Evolutionary conservation across 2,329 filamentous ascomycete genomes (phyloP).

Genomic region (Claviceps fusiformis): DNA sequence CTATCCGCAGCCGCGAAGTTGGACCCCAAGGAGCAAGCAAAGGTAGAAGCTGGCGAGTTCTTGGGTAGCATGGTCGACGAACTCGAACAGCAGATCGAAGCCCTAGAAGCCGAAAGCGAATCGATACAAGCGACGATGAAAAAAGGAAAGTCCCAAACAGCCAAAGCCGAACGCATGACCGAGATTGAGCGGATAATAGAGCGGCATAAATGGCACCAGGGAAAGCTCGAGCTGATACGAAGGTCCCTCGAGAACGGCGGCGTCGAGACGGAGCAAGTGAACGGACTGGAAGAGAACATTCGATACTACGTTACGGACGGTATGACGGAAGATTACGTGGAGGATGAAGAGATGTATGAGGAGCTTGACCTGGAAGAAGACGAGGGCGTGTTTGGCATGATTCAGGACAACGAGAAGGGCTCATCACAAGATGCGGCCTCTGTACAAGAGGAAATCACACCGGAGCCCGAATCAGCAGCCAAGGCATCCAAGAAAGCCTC

Average conservation of each 20-base stretch:
- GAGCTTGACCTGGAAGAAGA: slow-evolving; percentile 87
- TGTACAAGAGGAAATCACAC: slow-evolving; percentile 61
- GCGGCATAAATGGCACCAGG: slow-evolving; percentile 91
- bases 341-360: slow-evolving; percentile 92
- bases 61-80: slow-evolving; percentile 79
- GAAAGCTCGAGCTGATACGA: slow-evolving; percentile 80
- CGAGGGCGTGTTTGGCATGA: slow-evolving; percentile 75
- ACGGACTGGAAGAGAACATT: slow-evolving; percentile 81
- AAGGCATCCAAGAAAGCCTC: slow-evolving; percentile 41
- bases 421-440: slow-evolving; percentile 96
- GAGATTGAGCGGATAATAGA: slow-evolving; percentile 77
- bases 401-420: slow-evolving; percentile 65
- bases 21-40: slow-evolving; percentile 95
- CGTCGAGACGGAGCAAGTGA: slow-evolving; percentile 76
- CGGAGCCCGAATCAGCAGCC: slow-evolving; percentile 40
- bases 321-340: slow-evolving; percentile 76
- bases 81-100: slow-evolving; percentile 85
- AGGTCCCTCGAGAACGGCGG: slow-evolving; percentile 86
- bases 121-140: slow-evolving; percentile 78
- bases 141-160: slow-evolving; percentile 78
- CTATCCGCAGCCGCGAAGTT: slow-evolving; percentile 82
- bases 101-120: slow-evolving; percentile 81
- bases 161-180: slow-evolving; percentile 76
- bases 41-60: slow-evolving; percentile 78
- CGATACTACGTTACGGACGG: slow-evolving; percentile 90